These are phyloP conservation scores for Penicillium alfredii DNA, from an alignment of 495 filamentous ascomycete genomes.

Conservation along the genomic window DNA sequence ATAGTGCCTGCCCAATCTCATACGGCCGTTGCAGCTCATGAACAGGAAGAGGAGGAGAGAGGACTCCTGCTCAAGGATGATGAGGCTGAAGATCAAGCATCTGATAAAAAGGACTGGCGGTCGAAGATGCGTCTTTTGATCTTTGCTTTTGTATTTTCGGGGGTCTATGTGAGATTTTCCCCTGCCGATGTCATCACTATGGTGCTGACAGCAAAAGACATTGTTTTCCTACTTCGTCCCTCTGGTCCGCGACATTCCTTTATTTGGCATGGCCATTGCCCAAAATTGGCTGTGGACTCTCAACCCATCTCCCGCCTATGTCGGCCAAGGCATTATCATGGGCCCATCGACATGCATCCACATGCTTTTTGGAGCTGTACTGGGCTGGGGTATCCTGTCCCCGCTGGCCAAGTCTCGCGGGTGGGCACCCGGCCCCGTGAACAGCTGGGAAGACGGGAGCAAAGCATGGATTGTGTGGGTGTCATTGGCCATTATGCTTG, in stretches of 20 bases:
- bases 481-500: constrained; percentile 92
- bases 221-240: constrained; percentile 91
- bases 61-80: constrained; percentile 20
- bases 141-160: constrained; percentile 53
- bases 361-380: constrained; percentile 85
- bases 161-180: constrained; percentile 40
- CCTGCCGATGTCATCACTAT: no score
- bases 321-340: constrained; percentile 80
- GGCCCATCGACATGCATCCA: constrained; percentile 83
- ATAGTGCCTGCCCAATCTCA: constrained; percentile 7
- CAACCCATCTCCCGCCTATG: constrained; percentile 91
- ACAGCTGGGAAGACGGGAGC: constrained; percentile 83
- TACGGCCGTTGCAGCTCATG: neutral
- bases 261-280: constrained; percentile 72
- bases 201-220: constrained; percentile 48
- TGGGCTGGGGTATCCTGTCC: constrained; percentile 89
- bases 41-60: constrained; percentile 15
- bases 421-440: constrained; percentile 83
- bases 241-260: constrained; percentile 71
- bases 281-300: constrained; percentile 89
- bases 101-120: constrained; percentile 51
- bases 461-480: constrained; percentile 99
- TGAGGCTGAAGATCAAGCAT: constrained; percentile 22
- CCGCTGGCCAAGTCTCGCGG: constrained; percentile 77
- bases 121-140: constrained; percentile 55